A percentile compares a stretch with the other conserved stretches of the same genome.
Evolutionary conservation across 1,284 basidiomycete genomes (phyloP).

Genomic region (Trametes versicolor): DNA sequence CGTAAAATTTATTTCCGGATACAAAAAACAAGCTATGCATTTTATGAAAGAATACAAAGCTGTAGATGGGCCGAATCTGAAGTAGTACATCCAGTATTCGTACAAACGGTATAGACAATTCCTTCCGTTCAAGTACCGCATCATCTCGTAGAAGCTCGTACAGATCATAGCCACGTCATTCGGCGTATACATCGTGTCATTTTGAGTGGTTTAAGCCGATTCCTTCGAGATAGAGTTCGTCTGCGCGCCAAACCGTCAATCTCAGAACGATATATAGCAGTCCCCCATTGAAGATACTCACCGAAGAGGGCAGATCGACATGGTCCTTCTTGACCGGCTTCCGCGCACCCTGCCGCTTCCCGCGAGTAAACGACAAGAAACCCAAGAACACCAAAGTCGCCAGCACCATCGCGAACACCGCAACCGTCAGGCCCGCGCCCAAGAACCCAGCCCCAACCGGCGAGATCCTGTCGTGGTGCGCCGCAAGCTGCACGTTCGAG

Average conservation of each 20-base stretch:
- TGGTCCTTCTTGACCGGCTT: conserved; percentile 9
- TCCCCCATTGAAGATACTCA: conserved; percentile 2
- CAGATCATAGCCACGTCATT: not conserved
- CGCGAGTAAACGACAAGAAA: conserved; percentile 50
- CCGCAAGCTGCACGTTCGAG: conserved; percentile 41
- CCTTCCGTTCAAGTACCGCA: too few relatives aligned
- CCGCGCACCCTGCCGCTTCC: not conserved
- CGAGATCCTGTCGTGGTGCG: conserved; percentile 53
- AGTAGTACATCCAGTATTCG: not conserved
- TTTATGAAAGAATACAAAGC: not conserved
- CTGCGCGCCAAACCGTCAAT: conserved; percentile 1
- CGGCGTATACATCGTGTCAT: not conserved
- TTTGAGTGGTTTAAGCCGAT: not conserved
- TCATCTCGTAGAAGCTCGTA: not conserved
- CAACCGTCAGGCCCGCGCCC: conserved; percentile 67
- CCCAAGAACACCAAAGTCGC: conserved; percentile 57
- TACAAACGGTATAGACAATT: not conserved
- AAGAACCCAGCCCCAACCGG: conserved; percentile 72
- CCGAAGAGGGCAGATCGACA: conserved; percentile 24
- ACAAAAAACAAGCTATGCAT: not conserved
- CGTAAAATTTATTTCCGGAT: too few relatives aligned
- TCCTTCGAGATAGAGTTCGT: conserved; percentile 29
- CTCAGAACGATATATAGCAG: not conserved
- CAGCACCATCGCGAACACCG: conserved; percentile 52
- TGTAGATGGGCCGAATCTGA: too few relatives aligned